Percentiles rank a stretch among this genome's conserved stretches.
Conservation (phyloP, 371 early-diverging fungal species). For the Mitosporidium daphniae region DNA sequence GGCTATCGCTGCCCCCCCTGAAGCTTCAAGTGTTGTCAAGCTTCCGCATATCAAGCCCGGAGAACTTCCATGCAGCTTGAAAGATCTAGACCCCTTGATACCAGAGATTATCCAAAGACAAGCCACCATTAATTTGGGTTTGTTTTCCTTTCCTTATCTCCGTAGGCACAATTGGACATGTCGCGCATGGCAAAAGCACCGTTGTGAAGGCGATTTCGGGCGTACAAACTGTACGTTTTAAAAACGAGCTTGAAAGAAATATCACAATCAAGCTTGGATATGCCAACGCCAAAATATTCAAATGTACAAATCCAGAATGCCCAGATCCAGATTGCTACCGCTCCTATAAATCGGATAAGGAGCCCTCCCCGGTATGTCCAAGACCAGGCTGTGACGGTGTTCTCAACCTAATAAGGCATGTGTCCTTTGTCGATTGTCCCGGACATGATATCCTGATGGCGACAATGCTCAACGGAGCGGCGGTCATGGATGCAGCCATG, state of each 20-base stretch:
- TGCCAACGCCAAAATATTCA: constrained; percentile 97
- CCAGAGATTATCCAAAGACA: constrained; percentile 75
- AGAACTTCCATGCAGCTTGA: no score
- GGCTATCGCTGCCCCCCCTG: no score
- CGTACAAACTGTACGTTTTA: constrained; percentile 93
- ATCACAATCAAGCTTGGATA: constrained; percentile 99
- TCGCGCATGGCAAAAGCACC: constrained; percentile 99
- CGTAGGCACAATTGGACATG: constrained; percentile 94
- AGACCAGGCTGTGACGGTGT: constrained; percentile 42
- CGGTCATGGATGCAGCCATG: constrained; percentile 72
- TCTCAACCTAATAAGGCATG: constrained; percentile 25
- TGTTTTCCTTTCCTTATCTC: neutral
- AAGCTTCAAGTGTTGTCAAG: no score
- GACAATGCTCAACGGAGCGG: constrained; percentile 99
- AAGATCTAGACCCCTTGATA: no score
- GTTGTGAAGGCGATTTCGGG: constrained; percentile 97
- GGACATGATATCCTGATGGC: constrained; percentile 99
- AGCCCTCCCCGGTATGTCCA: constrained; percentile 57
- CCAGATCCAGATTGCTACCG: constrained; percentile 77
- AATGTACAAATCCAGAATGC: constrained; percentile 50
- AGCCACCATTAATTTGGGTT: constrained; percentile 94
- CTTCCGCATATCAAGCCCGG: no score
- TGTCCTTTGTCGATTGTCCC: constrained; percentile 98
- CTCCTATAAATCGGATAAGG: constrained; percentile 43
- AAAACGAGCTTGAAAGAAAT: constrained; percentile 94